A percentile compares a stretch with the other conserved stretches of the same genome.
These are phyloP conservation scores for Silybum marianum DNA, from an alignment of 129 eudicot genomes.

Conservation along the genomic window DNA sequence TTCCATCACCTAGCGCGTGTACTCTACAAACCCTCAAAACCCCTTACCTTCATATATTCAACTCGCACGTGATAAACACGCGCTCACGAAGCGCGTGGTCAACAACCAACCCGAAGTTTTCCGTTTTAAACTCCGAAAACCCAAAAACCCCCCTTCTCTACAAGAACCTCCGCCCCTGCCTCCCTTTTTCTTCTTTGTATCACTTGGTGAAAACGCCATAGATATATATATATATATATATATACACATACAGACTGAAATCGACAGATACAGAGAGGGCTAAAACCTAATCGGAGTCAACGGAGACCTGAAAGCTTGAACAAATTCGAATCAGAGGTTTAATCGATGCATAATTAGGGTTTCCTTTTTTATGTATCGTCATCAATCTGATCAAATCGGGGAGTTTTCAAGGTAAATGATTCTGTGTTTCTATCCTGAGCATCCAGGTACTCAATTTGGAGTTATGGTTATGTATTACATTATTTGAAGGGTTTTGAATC, in stretches of 20 bases:
- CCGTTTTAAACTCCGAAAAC: conserved; percentile 41
- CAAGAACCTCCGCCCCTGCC: conserved; percentile 52
- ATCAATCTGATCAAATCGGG: conserved; percentile 36
- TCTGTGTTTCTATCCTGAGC: neutral
- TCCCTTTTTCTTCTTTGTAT: conserved; percentile 15
- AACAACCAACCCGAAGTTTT: neutral
- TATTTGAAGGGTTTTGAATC: conserved; percentile 19
- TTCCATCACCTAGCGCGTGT: conserved; percentile 20
- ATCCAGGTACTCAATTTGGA: conserved; percentile 13
- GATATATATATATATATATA: neutral
- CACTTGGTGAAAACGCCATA: conserved; percentile 15
- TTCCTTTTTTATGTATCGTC: conserved; percentile 28
- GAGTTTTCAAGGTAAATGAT: conserved; percentile 39
- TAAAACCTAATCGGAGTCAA: conserved; percentile 33
- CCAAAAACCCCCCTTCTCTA: conserved; percentile 29
- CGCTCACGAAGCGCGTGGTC: conserved; percentile 18
- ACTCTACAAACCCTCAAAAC: conserved; percentile 10
- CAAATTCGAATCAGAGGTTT: neutral
- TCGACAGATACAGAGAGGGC: conserved; percentile 5
- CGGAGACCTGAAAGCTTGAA: conserved; percentile 25
- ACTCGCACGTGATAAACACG: conserved; percentile 18
- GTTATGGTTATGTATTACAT: conserved; percentile 22
- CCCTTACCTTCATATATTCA: neutral
- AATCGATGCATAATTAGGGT: conserved; percentile 50
- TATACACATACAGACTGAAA: conserved; percentile 13